Evolutionary conservation across 345 rosid species (phyloP).

Genomic region (Eucalyptus pumila): DNA sequence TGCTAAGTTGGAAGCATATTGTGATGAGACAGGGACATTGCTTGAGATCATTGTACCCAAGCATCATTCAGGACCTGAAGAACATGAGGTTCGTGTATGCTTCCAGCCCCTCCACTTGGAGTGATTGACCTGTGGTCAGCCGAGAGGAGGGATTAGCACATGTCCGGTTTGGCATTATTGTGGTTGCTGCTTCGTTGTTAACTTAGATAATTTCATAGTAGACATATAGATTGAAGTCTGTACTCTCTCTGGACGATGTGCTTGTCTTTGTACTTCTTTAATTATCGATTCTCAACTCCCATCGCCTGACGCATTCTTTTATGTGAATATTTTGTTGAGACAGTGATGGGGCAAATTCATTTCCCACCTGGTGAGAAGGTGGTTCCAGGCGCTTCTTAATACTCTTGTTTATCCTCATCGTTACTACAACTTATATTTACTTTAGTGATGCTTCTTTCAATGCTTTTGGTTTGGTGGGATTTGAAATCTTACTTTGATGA

Average conservation of each 20-base stretch:
- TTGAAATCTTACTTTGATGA: neutral
- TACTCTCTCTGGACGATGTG: neutral
- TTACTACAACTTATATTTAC: neutral
- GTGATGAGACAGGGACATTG: slow-evolving; percentile 55
- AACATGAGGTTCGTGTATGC: slow-evolving; percentile 86
- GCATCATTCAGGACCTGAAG: slow-evolving; percentile 70
- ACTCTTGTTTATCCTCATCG: neutral
- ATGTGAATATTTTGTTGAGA: neutral
- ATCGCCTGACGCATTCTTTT: neutral
- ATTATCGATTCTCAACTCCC: neutral
- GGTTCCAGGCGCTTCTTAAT: neutral
- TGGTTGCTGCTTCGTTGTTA: neutral
- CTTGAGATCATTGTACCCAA: slow-evolving; percentile 81
- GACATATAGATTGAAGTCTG: neutral
- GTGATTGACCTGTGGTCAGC: neutral
- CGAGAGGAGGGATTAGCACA: neutral
- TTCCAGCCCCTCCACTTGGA: slow-evolving; percentile 48
- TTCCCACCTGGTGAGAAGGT: neutral
- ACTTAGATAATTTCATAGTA: neutral
- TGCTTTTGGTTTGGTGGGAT: neutral
- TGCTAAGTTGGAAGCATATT: slow-evolving; percentile 75
- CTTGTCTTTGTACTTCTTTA: neutral
- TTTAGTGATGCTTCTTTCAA: neutral
- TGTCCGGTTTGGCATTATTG: neutral
- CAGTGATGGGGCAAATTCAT: neutral